Evolutionary conservation across 192 early-diverging fungal species (phyloP).

Genomic region (Podila epicladia): DNA sequence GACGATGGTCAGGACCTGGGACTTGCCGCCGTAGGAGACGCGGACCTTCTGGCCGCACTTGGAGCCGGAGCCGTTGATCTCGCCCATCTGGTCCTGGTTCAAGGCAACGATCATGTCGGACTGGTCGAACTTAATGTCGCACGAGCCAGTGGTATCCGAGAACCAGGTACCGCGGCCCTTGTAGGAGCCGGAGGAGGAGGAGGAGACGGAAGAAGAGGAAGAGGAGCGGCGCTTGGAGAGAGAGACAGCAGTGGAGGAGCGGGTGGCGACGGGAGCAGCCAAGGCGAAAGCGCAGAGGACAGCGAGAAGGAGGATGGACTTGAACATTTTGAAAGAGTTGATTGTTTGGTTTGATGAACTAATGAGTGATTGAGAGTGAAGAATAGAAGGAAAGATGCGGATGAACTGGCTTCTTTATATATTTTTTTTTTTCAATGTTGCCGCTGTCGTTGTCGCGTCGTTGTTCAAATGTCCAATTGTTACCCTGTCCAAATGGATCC

Average conservation of each 20-base stretch:
- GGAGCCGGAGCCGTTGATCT: conserved; percentile 13
- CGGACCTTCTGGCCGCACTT: conserved; percentile 14
- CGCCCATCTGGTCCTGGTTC: conserved; percentile 28
- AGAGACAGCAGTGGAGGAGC: conserved; percentile 2
- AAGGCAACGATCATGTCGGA: conserved; percentile 18
- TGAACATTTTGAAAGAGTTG: neutral
- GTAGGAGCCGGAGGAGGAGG: neutral
- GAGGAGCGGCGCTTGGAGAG: neutral
- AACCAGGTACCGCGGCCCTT: conserved; percentile 25
- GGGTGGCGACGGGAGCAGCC: neutral
- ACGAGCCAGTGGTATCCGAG: conserved; percentile 18
- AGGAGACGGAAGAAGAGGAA: neutral
- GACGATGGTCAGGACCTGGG: conserved; percentile 14
- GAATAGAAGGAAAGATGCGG: neutral
- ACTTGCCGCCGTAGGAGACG: conserved; percentile 14
- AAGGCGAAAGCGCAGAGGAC: neutral
- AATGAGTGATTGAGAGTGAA: neutral
- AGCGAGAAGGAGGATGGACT: neutral
- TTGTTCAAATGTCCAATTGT: neutral
- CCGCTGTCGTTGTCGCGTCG: neutral
- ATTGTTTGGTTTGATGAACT: neutral
- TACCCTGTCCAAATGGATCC: neutral
- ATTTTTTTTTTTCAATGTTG: neutral
- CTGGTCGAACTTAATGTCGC: conserved; percentile 14
- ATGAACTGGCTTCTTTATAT: neutral